A percentile compares a stretch with the other conserved stretches of the same genome.
Conservation (phyloP, 2,329 filamentous ascomycete genomes). For the Drechslerella dactyloides region DNA sequence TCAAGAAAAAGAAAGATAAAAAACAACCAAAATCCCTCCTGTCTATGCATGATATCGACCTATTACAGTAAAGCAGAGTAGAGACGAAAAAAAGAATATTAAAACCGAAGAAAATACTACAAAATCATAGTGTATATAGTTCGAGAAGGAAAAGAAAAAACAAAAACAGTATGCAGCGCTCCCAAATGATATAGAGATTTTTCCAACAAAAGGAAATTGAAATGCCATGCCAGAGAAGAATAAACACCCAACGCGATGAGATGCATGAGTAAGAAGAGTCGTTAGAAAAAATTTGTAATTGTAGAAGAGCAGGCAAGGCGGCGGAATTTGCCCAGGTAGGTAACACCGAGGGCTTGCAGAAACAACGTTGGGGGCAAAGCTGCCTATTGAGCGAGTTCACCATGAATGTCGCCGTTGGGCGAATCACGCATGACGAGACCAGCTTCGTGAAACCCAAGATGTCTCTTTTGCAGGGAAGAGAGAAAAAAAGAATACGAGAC, state of each 20-base stretch:
- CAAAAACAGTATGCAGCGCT: constrained; percentile 38
- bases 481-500: no score
- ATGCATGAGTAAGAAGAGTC: constrained; percentile 49
- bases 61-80: constrained; percentile 26
- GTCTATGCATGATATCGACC: constrained; percentile 48
- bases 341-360: constrained; percentile 16
- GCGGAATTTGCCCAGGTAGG: constrained; percentile 18
- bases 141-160: constrained; percentile 15
- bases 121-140: constrained; percentile 16
- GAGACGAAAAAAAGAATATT: constrained; percentile 18
- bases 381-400: neutral
- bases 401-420: constrained; percentile 9
- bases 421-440: constrained; percentile 1
- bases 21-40: constrained; percentile 44
- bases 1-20: constrained; percentile 15
- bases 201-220: constrained; percentile 29
- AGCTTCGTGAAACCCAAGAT: constrained; percentile 23
- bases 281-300: constrained; percentile 22
- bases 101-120: neutral
- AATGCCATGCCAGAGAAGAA: constrained; percentile 44
- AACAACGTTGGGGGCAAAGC: constrained; percentile 20
- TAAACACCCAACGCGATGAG: constrained; percentile 48
- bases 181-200: constrained; percentile 45
- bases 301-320: constrained; percentile 6
- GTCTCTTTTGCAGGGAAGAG: neutral